These are phyloP conservation scores for Xylaria sp. DNA, from an alignment of 2,329 filamentous ascomycete species.

Conservation along the genomic window DNA sequence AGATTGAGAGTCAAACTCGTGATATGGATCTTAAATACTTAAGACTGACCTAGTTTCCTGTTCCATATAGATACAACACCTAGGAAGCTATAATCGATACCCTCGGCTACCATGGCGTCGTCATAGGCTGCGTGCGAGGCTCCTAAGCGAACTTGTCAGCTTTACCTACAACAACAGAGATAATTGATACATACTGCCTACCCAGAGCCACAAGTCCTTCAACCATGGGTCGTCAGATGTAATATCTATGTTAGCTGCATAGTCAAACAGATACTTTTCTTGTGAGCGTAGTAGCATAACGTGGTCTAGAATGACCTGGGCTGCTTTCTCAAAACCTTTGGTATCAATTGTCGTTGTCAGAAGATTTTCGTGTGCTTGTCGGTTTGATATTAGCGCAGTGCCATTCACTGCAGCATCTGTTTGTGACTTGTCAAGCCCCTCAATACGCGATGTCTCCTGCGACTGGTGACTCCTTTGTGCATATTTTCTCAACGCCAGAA, in stretches of 20 bases:
- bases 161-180: constrained; percentile 1
- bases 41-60: constrained; percentile 69
- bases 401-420: constrained; percentile 54
- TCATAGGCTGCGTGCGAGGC: constrained; percentile 72
- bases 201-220: constrained; percentile 82
- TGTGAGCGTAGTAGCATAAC: constrained; percentile 69
- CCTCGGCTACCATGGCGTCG: constrained; percentile 75
- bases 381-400: constrained; percentile 59
- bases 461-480: constrained; percentile 43
- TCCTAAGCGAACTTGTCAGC: constrained; percentile 53
- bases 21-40: constrained; percentile 28
- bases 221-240: constrained; percentile 78
- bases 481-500: constrained; percentile 58
- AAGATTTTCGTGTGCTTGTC: constrained; percentile 68
- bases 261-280: constrained; percentile 73
- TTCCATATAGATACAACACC: constrained; percentile 79
- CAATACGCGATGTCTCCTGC: constrained; percentile 34
- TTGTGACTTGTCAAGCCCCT: constrained; percentile 49
- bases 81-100: constrained; percentile 79
- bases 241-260: constrained; percentile 72
- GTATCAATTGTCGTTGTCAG: constrained; percentile 59
- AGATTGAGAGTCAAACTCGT: constrained; percentile 34
- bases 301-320: constrained; percentile 65
- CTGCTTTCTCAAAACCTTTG: constrained; percentile 61
- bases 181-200: constrained; percentile 64